Evolutionary conservation across 441 rosid species (phyloP).

Genomic region (Pelargonium cotyledonis): DNA sequence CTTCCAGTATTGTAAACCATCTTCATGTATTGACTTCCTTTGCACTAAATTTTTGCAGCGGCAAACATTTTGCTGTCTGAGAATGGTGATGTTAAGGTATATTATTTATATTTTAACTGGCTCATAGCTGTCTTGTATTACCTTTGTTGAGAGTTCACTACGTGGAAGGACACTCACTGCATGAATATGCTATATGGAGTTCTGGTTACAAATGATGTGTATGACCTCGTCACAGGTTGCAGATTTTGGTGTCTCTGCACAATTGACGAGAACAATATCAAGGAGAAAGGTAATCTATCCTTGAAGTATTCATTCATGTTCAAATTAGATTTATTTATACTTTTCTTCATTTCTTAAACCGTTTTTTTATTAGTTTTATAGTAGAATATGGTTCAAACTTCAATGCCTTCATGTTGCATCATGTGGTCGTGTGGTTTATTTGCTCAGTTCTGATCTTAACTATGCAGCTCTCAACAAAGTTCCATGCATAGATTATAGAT

Average conservation of each 20-base stretch:
- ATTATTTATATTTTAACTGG: slow-evolving; percentile 17
- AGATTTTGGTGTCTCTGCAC: slow-evolving; percentile 98
- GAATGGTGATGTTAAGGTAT: slow-evolving; percentile 98
- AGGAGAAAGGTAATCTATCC: slow-evolving; percentile 72
- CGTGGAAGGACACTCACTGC: slow-evolving; percentile 9
- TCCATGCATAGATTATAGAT: background rate
- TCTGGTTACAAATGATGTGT: slow-evolving; percentile 19
- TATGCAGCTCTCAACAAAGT: background rate
- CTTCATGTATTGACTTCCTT: slow-evolving; percentile 27
- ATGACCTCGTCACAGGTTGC: slow-evolving; percentile 68
- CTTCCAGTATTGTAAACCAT: slow-evolving; percentile 14
- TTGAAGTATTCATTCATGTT: too few relatives aligned
- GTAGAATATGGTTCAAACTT: too few relatives aligned
- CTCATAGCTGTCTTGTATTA: slow-evolving; percentile 6
- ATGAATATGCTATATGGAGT: slow-evolving; percentile 9
- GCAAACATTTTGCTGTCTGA: slow-evolving; percentile 91
- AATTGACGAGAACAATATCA: slow-evolving; percentile 90
- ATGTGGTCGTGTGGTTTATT: background rate
- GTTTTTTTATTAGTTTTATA: too few relatives aligned
- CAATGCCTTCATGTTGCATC: background rate
- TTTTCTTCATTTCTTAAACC: too few relatives aligned
- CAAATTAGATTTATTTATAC: too few relatives aligned
- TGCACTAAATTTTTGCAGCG: slow-evolving; percentile 52
- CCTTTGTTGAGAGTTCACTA: slow-evolving; percentile 7
- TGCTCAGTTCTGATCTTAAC: background rate